Percentiles rank a stretch among this genome's conserved stretches.
phyloP scores from a whole-genome alignment of 495 filamentous ascomycete species.

The Penicillium longicatenatum region DNA sequence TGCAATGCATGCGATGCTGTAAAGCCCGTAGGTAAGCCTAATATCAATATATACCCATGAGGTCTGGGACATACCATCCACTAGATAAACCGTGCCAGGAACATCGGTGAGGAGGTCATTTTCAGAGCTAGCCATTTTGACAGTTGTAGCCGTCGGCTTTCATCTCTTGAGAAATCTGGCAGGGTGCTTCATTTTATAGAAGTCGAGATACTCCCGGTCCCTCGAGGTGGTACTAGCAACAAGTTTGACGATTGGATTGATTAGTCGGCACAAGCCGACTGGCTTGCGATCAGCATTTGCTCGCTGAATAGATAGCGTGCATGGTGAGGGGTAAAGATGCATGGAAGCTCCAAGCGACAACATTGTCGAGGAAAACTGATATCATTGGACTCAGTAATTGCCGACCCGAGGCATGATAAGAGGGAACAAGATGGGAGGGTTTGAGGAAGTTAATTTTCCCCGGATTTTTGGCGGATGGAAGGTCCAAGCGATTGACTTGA shows the following conservation, averaged over 20 bases:
- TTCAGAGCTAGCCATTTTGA: constrained; percentile 25
- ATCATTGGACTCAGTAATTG: neutral
- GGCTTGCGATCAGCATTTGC: constrained; percentile 2
- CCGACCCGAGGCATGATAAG: neutral
- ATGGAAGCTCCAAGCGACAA: constrained; percentile 28
- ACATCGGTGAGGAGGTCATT: constrained; percentile 27
- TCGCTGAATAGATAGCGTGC: constrained; percentile 4
- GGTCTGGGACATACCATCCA: constrained; percentile 20
- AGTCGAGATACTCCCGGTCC: neutral
- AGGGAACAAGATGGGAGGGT: neutral
- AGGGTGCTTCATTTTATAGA: neutral
- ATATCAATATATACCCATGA: no score
- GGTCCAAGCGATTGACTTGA: constrained; percentile 5
- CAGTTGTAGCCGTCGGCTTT: neutral
- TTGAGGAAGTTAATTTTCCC: neutral
- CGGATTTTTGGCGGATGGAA: neutral
- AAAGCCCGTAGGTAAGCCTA: neutral
- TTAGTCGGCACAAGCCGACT: constrained; percentile 17
- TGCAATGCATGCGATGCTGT: constrained; percentile 19
- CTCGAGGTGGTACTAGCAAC: neutral
- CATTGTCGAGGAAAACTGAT: neutral
- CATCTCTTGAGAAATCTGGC: neutral
- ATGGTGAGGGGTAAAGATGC: constrained; percentile 4
- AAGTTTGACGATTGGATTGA: neutral
- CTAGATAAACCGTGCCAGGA: constrained; percentile 36